Evolutionary conservation across 129 eudicot species (phyloP), one percentile per base, ranked within the genome.

Genomic region (Flaveria brownii): DNA sequence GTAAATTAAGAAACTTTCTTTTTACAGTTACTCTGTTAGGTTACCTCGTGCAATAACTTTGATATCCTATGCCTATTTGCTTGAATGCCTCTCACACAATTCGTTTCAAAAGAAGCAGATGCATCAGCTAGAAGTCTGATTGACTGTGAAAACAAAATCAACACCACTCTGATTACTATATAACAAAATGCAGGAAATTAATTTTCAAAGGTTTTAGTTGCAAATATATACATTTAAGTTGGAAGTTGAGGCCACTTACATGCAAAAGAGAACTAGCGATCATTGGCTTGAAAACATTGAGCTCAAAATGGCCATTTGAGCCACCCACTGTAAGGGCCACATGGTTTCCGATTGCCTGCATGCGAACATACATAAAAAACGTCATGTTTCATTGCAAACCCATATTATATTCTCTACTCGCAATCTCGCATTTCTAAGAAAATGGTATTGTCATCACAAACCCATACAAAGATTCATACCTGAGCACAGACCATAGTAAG

Each of bases 401-500:
- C 10, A 14, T 28, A 28, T 28, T 30, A 16, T 14, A 45, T 6
- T 25, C 0, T 5, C 39, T 36, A 54, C 41, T 55, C 12, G 11
- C 33, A 28, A 28, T 28, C 33, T 28, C 33, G 4, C 36, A 5
- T 36, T 36, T 36, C 41, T 36, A 36, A 36, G 36, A 36, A 36
- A 5, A 36, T 60, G 41, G 30, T 50, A 52, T 51, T 30, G 23
- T 76, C 41, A 5, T 71, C 18, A 67, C 45, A 5, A 16, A 1
- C 22, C 25, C 64, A 71, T 46, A 20, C 39, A 18, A 17, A 33
- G 20, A 65, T 74, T 47, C 59, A 62, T 85, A 93, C 98, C 98
- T 94, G 97, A 80, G 98, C 97, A 81, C 98, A 94, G 78, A 94
- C 97, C 99, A 94, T 94, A 8, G 97, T 94, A 43, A 94, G 85